Evolutionary conservation across 2,329 filamentous ascomycete genomes (phyloP).

Genomic region (Monosporascus cannonballus): DNA sequence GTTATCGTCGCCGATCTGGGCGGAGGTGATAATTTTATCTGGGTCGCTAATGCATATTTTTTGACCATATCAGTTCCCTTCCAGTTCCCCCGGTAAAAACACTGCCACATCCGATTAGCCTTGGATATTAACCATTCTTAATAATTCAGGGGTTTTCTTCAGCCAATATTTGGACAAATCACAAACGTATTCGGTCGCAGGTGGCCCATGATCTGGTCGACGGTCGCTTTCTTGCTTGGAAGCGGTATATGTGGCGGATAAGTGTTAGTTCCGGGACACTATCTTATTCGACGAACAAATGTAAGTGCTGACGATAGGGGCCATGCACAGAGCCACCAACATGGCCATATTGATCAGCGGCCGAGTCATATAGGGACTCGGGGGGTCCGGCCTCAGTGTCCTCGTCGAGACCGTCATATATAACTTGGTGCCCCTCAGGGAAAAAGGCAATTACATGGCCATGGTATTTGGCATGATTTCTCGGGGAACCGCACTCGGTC

Average conservation of each 20-base stretch:
- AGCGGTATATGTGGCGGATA: too few species aligned
- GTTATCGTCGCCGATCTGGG: conserved; percentile 13
- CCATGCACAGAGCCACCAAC: conserved; percentile 21
- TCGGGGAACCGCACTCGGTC: conserved; percentile 28
- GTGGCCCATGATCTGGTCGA: conserved; percentile 29
- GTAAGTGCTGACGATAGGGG: too few species aligned
- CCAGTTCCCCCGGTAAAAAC: too few species aligned
- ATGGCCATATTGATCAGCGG: conserved; percentile 36
- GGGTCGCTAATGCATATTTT: conserved; percentile 25
- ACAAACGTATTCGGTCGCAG: conserved; percentile 43
- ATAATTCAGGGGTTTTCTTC: conserved; percentile 19
- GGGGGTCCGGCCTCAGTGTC: conserved; percentile 28
- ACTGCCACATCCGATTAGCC: too few species aligned
- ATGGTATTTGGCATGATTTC: conserved; percentile 28
- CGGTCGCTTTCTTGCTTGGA: conserved; percentile 38
- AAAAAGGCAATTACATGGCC: conserved; percentile 37
- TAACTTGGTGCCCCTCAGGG: conserved; percentile 42
- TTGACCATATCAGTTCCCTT: conserved; percentile 26
- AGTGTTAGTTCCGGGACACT: too few species aligned
- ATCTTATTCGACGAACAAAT: too few species aligned
- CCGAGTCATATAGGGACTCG: conserved; percentile 35
- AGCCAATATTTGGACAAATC: conserved; percentile 41
- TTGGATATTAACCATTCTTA: too few species aligned
- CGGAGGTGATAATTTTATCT: conserved; percentile 12
- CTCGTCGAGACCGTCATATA: conserved; percentile 42